phyloP scores from a whole-genome alignment of 2,329 filamentous ascomycete genomes.

The Colletotrichum camelliae region DNA sequence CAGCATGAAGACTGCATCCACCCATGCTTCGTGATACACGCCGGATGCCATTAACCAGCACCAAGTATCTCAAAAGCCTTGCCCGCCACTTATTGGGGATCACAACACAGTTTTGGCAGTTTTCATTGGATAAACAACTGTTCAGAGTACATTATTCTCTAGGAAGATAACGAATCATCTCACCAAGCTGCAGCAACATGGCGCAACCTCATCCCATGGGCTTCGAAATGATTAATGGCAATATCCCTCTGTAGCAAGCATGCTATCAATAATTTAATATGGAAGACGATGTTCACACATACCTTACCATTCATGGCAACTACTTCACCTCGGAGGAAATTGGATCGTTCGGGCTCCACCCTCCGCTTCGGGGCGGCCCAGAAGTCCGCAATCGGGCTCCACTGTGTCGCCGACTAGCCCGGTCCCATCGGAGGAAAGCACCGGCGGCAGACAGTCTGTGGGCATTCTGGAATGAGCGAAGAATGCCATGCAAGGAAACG shows the following conservation, averaged over 20 bases:
- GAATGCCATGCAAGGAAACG: neutral
- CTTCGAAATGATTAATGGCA: neutral
- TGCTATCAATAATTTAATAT: neutral
- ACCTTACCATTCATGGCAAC: too few species aligned
- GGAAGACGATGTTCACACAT: too few species aligned
- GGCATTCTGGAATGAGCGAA: neutral
- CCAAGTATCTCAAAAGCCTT: too few species aligned
- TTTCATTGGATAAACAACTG: too few species aligned
- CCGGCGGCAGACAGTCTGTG: neutral
- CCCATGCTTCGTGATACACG: neutral
- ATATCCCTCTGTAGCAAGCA: neutral
- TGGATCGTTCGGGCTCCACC: neutral
- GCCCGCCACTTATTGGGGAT: too few species aligned
- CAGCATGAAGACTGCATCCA: neutral
- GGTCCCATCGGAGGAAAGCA: neutral
- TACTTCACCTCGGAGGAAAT: neutral
- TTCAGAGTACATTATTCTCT: too few species aligned
- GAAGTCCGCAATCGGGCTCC: neutral
- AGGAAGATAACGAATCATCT: neutral
- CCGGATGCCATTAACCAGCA: neutral
- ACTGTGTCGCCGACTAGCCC: neutral
- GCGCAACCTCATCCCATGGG: neutral
- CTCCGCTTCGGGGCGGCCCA: neutral
- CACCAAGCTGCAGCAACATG: neutral
- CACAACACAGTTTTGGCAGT: too few species aligned